Evolutionary conservation across 2,329 filamentous ascomycete species (phyloP).

Genomic region (Arthrinium phaeospermum): DNA sequence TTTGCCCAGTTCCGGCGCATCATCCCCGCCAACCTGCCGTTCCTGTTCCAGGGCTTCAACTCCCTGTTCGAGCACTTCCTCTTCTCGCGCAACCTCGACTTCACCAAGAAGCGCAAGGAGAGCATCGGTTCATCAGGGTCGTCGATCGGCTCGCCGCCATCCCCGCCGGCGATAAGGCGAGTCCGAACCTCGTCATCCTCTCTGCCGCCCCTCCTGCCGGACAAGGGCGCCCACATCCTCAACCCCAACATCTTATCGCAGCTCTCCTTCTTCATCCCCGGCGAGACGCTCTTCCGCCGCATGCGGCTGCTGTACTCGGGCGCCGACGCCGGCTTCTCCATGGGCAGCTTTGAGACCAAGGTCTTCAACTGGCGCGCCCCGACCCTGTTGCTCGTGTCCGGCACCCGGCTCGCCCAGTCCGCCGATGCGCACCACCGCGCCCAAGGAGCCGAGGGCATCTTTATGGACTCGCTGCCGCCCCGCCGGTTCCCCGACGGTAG

Average conservation of each 20-base stretch:
- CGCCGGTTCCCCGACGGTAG: conserved; percentile 62
- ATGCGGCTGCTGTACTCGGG: conserved; percentile 74
- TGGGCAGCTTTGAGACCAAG: conserved; percentile 76
- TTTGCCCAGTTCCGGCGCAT: conserved; percentile 66
- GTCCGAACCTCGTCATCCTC: conserved; percentile 10
- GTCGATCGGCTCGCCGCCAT: not conserved
- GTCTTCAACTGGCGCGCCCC: conserved; percentile 81
- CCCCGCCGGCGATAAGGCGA: not conserved
- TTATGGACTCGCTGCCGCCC: conserved; percentile 67
- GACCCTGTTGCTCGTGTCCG: conserved; percentile 73
- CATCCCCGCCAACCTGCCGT: conserved; percentile 65
- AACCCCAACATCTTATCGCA: conserved; percentile 70
- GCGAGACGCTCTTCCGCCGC: conserved; percentile 66
- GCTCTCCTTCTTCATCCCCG: conserved; percentile 74
- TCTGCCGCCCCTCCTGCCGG: conserved; percentile 53
- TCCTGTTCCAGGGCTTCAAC: conserved; percentile 70
- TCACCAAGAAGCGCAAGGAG: conserved; percentile 61
- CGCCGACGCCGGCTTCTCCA: conserved; percentile 73
- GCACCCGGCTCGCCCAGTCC: conserved; percentile 60
- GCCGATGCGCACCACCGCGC: conserved; percentile 40
- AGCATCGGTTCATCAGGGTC: conserved; percentile 22
- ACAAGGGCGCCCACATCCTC: conserved; percentile 59
- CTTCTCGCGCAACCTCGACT: conserved; percentile 74
- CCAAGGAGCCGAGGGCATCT: conserved; percentile 57
- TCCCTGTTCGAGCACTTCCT: conserved; percentile 77